A percentile compares a stretch with the other conserved stretches of the same genome.
phyloP scores from a whole-genome alignment of 225 moss, liverwort and hornwort genomes.

The Sphagnum contortum region DNA sequence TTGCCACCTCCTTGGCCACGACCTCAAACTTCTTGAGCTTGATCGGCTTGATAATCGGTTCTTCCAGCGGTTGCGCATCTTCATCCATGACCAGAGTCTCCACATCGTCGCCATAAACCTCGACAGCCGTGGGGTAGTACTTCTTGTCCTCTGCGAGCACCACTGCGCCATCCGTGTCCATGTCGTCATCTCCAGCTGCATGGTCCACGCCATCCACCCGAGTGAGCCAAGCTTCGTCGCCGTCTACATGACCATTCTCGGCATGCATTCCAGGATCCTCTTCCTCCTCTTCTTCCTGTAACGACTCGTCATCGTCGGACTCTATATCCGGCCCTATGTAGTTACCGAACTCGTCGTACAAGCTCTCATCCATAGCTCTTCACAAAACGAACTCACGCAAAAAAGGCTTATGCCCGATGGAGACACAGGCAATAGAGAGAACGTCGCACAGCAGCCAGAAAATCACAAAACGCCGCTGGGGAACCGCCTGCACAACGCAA shows the following conservation, averaged over 20 bases:
- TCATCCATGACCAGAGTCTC: constrained; percentile 97
- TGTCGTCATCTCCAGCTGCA: constrained; percentile 51
- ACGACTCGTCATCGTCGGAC: constrained; percentile 67
- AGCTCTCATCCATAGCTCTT: constrained; percentile 72
- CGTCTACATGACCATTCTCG: constrained; percentile 45
- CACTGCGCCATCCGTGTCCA: constrained; percentile 84
- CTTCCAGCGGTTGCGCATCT: constrained; percentile 90
- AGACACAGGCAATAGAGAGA: too few relatives aligned
- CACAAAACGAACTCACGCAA: too few relatives aligned
- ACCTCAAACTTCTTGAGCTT: constrained; percentile 90
- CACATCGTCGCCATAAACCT: constrained; percentile 97
- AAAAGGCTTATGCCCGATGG: too few relatives aligned
- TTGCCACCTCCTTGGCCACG: constrained; percentile 67
- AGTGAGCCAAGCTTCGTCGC: constrained; percentile 57
- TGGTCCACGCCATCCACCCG: constrained; percentile 35
- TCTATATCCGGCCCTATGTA: constrained; percentile 95
- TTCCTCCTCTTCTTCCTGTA: constrained; percentile 57
- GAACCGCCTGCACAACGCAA: too few relatives aligned
- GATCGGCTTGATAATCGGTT: constrained; percentile 91
- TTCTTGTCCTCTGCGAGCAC: constrained; percentile 98
- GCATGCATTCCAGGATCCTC: constrained; percentile 28
- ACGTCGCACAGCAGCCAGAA: too few relatives aligned
- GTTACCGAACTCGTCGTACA: constrained; percentile 99
- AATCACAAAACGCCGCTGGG: too few relatives aligned
- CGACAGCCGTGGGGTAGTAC: constrained; percentile 94